phyloP scores from a whole-genome alignment of 2,329 filamentous ascomycete species.

The Penicillium vulpinum region DNA sequence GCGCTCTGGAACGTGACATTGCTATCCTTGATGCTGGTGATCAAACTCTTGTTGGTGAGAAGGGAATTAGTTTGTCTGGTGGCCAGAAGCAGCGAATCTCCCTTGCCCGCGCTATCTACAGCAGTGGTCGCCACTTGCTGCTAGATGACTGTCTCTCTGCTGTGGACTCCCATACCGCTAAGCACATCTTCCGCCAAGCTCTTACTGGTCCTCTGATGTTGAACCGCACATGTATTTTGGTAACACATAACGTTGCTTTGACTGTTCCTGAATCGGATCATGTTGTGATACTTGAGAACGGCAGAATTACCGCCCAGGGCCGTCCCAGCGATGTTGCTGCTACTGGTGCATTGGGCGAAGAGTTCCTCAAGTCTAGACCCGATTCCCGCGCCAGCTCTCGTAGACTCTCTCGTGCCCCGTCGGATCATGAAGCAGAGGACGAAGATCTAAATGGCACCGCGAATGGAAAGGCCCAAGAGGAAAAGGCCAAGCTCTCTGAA shows the following conservation, averaged over 20 bases:
- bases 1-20: constrained; percentile 85
- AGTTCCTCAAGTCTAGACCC: constrained; percentile 72
- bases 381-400: constrained; percentile 70
- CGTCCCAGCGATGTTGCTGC: constrained; percentile 73
- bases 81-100: constrained; percentile 98
- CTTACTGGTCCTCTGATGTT: constrained; percentile 87
- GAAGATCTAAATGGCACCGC: constrained; percentile 47
- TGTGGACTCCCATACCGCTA: constrained; percentile 94
- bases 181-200: constrained; percentile 96
- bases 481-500: constrained; percentile 62
- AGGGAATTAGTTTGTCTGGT: constrained; percentile 93
- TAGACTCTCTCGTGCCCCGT: constrained; percentile 74
- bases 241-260: constrained; percentile 92
- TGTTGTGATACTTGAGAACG: constrained; percentile 85
- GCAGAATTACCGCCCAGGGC: constrained; percentile 75
- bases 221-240: constrained; percentile 85
- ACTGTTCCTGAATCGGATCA: constrained; percentile 78
- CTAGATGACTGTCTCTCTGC: constrained; percentile 95
- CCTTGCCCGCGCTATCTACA: constrained; percentile 94
- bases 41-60: constrained; percentile 91
- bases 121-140: constrained; percentile 83
- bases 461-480: constrained; percentile 46
- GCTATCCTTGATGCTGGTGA: constrained; percentile 91
- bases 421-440: constrained; percentile 62
- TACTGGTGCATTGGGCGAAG: constrained; percentile 86